Evolutionary conservation across 116 monocot genomes (phyloP), one percentile per base, ranked within the genome.

Genomic region (Phalaenopsis hybrid): DNA sequence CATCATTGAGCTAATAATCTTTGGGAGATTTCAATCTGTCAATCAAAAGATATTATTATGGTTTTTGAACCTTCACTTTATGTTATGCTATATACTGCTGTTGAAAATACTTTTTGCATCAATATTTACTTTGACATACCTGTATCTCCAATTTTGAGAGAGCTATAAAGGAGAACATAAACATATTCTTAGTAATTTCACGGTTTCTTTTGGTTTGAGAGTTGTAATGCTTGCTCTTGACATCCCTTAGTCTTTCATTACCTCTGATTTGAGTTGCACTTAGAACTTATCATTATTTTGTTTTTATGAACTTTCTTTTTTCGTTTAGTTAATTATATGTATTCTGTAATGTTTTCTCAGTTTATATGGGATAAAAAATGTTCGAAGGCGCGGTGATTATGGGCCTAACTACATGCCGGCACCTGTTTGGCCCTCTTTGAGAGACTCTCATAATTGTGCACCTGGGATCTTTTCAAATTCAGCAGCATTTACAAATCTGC

Each of bases 321-420:
- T 34, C 15, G 63, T 12, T 72, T 72, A 72, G 16, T 25, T 65
- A 65, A 65, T 4, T 3, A 72, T 15, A 72, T 72, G 34, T 15
- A 13, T 11, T 18, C 4, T 4, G 5, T 75, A 21, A 17, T 44
- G 5, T 50, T 81, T 80, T 81, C 73, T 67, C 87, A 95, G 95
- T 20, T 63, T 92, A 45, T 84, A 81, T 81, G 85, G 81, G 23
- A 21, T 89, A 85, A 88, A 83, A 82, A 87, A 83, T 65, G 76
- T 77, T 78, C 79, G 81, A 11, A 20, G 16, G 0, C 33, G 81
- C 80, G 50, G 68, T 79, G 81, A 80, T 58, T 80, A 82, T 79
- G 88, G 73, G 8, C 51, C 41, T 18, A 69, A 79, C 17, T 88
- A 44, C 57, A 70, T 81, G 57, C 84, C 87, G 28, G 10, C 81